phyloP scores from a whole-genome alignment of 2,329 filamentous ascomycete species.

The Penicillium sp. region DNA sequence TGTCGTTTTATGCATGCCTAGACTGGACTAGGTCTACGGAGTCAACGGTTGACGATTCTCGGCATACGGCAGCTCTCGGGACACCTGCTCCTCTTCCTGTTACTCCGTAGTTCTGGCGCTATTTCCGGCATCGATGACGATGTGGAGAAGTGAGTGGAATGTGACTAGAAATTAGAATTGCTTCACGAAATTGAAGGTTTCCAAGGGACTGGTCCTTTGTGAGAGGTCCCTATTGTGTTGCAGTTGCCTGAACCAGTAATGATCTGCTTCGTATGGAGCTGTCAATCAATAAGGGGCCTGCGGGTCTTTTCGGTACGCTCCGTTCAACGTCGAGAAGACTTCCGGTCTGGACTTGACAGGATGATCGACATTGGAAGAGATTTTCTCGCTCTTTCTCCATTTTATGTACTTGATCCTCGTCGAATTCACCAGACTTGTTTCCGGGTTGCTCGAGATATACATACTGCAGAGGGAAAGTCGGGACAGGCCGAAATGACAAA shows the following conservation, averaged over 20 bases:
- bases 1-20: neutral
- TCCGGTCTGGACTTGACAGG: neutral
- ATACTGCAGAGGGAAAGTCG: too few species aligned
- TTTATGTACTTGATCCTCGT: too few species aligned
- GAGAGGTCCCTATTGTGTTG: neutral
- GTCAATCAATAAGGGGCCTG: neutral
- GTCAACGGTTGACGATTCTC: neutral
- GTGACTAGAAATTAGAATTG: neutral
- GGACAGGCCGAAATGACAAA: too few species aligned
- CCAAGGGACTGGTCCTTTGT: neutral
- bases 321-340: neutral
- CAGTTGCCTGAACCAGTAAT: neutral
- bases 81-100: neutral
- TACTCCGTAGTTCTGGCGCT: neutral
- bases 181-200: neutral
- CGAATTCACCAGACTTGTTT: too few species aligned
- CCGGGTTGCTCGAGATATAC: too few species aligned
- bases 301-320: neutral
- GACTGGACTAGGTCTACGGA: neutral
- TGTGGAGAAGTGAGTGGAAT: neutral
- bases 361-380: too few species aligned
- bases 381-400: too few species aligned
- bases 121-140: neutral
- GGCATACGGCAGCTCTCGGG: neutral
- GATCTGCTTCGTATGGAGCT: conserved; percentile 2